Evolutionary conservation across 2,329 filamentous ascomycete genomes (phyloP).

Genomic region (Fusarium xylarioides): DNA sequence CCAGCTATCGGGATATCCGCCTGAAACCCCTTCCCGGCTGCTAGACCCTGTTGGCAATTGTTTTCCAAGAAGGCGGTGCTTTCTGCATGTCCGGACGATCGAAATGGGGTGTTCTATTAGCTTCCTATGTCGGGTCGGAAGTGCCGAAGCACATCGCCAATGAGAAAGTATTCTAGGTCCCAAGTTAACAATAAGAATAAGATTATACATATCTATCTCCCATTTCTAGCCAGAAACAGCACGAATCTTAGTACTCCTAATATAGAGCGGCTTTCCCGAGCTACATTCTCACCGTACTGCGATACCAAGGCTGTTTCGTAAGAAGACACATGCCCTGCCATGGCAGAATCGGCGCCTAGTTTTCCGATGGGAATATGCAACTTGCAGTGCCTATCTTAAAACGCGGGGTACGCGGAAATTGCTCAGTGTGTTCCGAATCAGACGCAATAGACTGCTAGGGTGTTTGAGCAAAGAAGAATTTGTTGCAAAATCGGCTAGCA

Average conservation of each 20-base stretch:
- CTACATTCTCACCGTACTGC: accelerated
- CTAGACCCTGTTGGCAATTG: accelerated
- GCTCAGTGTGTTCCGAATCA: too few relatives aligned
- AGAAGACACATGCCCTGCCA: accelerated
- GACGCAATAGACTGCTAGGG: too few relatives aligned
- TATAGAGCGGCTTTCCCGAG: not conserved
- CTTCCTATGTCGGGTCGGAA: not conserved
- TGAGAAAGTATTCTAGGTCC: too few relatives aligned
- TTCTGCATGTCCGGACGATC: accelerated
- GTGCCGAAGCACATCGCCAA: not conserved
- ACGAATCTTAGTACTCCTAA: too few relatives aligned
- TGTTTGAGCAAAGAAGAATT: too few relatives aligned
- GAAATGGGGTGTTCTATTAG: accelerated
- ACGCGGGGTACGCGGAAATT: not conserved
- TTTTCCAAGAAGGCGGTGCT: accelerated
- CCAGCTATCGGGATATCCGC: not conserved
- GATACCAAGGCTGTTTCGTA: accelerated
- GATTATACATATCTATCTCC: too few relatives aligned
- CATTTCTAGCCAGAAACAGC: too few relatives aligned
- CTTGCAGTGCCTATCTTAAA: too few relatives aligned
- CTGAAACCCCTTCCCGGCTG: accelerated
- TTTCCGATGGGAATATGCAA: accelerated
- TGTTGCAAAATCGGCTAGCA: too few relatives aligned
- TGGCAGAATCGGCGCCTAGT: not conserved
- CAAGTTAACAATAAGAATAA: too few relatives aligned